A percentile compares a stretch with the other conserved stretches of the same genome.
Conservation (phyloP, 2,329 filamentous ascomycete genomes). For the Simplicillium sp. region DNA sequence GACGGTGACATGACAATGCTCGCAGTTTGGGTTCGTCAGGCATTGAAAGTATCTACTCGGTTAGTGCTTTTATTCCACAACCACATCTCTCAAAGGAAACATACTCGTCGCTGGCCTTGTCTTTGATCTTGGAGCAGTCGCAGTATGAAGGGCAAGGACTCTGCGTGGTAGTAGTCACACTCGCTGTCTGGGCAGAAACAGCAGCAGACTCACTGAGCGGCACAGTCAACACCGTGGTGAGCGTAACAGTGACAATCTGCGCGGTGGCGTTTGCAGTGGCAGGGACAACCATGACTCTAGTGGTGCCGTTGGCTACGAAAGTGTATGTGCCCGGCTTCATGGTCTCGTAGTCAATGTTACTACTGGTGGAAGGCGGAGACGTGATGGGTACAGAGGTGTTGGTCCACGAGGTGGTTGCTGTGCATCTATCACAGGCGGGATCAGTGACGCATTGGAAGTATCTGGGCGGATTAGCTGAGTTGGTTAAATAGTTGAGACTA, state of each 20-base stretch:
- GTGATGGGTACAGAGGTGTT: no score
- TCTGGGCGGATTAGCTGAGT: no score
- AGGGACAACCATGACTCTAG: neutral
- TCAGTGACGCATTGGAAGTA: no score
- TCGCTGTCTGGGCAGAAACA: neutral
- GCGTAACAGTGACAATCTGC: neutral
- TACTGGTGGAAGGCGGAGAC: no score
- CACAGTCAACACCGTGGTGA: neutral
- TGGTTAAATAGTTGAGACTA: no score
- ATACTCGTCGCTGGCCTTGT: slow-evolving; percentile 18
- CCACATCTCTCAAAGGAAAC: neutral
- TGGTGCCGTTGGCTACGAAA: neutral
- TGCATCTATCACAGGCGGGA: no score
- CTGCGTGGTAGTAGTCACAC: neutral
- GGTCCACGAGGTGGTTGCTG: no score
- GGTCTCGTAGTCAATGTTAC: no score
- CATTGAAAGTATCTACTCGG: slow-evolving; percentile 5
- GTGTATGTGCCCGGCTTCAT: neutral
- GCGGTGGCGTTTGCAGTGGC: neutral
- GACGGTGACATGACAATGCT: neutral
- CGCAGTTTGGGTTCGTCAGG: slow-evolving; percentile 5
- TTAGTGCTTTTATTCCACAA: neutral
- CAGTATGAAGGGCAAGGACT: slow-evolving; percentile 14
- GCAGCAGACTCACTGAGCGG: neutral
- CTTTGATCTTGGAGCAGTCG: slow-evolving; percentile 16